Conservation (phyloP, 2,329 filamentous ascomycete genomes). For the Trichophyton rubrum region DNA sequence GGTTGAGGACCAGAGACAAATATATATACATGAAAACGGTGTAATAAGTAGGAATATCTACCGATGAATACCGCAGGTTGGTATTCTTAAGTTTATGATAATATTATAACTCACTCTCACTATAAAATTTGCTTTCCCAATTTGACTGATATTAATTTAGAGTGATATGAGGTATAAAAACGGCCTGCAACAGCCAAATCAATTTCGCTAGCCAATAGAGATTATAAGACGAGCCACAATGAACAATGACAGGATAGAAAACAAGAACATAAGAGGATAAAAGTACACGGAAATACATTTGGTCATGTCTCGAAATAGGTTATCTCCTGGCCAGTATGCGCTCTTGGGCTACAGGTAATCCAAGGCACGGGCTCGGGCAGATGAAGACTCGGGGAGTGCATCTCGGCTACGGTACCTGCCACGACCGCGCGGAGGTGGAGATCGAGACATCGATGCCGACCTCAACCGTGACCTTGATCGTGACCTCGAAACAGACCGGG, state of each 20-base stretch:
- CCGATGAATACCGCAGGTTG: background rate
- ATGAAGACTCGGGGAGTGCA: conserved; percentile 15
- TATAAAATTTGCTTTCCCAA: background rate
- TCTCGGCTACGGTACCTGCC: conserved; percentile 11
- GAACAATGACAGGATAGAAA: background rate
- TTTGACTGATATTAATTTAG: background rate
- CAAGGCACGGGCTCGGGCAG: conserved; percentile 11
- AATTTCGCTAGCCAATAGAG: background rate
- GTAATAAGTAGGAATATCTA: no score
- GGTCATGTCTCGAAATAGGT: background rate
- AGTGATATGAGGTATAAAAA: background rate
- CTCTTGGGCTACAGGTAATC: conserved; percentile 10
- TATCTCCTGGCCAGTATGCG: background rate
- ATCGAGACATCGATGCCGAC: conserved; percentile 14
- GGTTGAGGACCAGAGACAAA: background rate
- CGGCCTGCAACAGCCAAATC: background rate
- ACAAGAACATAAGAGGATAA: background rate
- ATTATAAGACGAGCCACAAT: background rate
- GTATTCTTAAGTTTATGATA: background rate
- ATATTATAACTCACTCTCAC: background rate
- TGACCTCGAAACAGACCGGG: conserved; percentile 14
- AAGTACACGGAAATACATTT: background rate
- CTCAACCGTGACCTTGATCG: conserved; percentile 16
- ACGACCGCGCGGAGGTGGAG: conserved; percentile 14
- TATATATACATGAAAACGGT: no score